Conservation (phyloP, 169 alveolate genomes). For the Plasmodium vivax region DNA sequence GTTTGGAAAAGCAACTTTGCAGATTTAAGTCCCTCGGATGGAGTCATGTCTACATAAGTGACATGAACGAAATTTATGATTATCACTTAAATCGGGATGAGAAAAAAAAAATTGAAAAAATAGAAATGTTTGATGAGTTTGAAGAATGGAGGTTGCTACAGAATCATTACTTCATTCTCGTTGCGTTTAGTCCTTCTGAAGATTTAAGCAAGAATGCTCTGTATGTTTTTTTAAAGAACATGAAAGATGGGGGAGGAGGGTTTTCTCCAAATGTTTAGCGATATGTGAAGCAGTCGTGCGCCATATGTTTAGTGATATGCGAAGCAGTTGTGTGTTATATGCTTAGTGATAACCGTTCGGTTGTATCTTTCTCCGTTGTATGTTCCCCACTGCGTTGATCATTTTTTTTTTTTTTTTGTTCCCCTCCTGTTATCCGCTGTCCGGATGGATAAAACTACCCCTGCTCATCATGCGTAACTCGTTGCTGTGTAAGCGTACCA, state of each 20-base stretch:
- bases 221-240: conserved; percentile 22
- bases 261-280: neutral
- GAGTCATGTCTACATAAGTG: conserved; percentile 74
- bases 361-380: neutral
- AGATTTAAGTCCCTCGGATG: conserved; percentile 73
- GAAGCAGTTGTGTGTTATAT: neutral
- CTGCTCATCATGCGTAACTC: neutral
- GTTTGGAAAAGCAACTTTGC: conserved; percentile 18
- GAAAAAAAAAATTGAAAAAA: conserved; percentile 75
- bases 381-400: neutral
- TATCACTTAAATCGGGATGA: conserved; percentile 66
- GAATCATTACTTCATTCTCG: conserved; percentile 68
- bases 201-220: conserved; percentile 1
- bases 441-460: neutral
- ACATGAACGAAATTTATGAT: conserved; percentile 78
- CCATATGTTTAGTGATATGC: neutral
- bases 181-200: conserved; percentile 53
- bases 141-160: conserved; percentile 84
- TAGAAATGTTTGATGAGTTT: conserved; percentile 82
- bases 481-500: neutral
- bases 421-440: neutral
- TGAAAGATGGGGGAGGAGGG: neutral
- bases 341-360: neutral
- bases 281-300: neutral
- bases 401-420: neutral